Percentiles rank a stretch among this genome's conserved stretches.
phyloP scores from a whole-genome alignment of 768 basidiomycete species.

The Amylocystis lapponica region DNA sequence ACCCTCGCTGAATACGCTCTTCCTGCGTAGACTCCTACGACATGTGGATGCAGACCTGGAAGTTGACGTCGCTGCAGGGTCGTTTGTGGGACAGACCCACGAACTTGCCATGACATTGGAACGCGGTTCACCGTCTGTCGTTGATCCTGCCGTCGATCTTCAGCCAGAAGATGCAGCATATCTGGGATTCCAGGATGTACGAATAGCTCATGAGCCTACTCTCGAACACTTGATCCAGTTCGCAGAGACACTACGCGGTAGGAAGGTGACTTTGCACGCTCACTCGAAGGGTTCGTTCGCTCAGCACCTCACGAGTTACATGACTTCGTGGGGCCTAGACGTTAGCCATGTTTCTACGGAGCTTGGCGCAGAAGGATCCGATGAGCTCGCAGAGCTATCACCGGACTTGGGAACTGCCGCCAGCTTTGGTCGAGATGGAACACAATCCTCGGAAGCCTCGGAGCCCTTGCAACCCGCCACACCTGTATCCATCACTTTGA shows the following conservation, averaged over 20 bases:
- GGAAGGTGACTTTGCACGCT: slow-evolving; percentile 79
- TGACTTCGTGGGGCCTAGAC: slow-evolving; percentile 94
- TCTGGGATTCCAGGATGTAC: slow-evolving; percentile 42
- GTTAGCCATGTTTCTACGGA: slow-evolving; percentile 73
- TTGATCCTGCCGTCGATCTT: slow-evolving; percentile 34
- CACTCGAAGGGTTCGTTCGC: slow-evolving; percentile 86
- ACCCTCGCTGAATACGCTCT: slow-evolving; percentile 41
- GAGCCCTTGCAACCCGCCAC: slow-evolving; percentile 5
- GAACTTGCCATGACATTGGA: slow-evolving; percentile 63
- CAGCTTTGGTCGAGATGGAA: background rate
- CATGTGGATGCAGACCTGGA: slow-evolving; percentile 47
- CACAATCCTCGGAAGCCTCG: background rate
- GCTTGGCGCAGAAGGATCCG: slow-evolving; percentile 40
- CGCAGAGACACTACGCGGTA: slow-evolving; percentile 76
- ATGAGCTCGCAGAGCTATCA: slow-evolving; percentile 13
- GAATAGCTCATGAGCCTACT: slow-evolving; percentile 64
- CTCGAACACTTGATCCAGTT: slow-evolving; percentile 75
- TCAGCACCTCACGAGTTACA: slow-evolving; percentile 86
- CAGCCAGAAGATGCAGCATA: slow-evolving; percentile 43
- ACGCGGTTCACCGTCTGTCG: slow-evolving; percentile 44
- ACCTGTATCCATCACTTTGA: slow-evolving; percentile 66
- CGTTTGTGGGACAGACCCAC: slow-evolving; percentile 48
- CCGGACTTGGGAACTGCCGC: background rate
- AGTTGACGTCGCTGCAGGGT: slow-evolving; percentile 35
- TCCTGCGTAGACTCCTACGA: slow-evolving; percentile 55